phyloP scores from a whole-genome alignment of 192 early-diverging fungal species.

The Coemansia nantahalensis region DNA sequence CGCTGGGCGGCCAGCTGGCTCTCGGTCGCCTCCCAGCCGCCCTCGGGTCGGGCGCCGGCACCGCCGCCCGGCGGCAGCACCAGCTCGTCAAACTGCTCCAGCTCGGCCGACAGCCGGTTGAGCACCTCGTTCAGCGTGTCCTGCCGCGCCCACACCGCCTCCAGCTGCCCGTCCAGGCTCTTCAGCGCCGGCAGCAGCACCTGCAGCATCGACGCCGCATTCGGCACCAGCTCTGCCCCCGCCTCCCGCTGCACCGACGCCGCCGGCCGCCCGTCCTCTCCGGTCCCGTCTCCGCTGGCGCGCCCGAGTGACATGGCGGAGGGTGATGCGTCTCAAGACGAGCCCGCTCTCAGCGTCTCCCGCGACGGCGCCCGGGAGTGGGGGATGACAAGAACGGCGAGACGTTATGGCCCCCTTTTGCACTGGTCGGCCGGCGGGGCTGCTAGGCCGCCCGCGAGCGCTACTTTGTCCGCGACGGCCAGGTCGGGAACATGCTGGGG shows the following conservation, averaged over 20 bases:
- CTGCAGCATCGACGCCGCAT: slow-evolving; percentile 42
- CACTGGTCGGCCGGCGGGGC: no score
- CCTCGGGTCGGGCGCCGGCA: no score
- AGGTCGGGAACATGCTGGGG: slow-evolving; percentile 91
- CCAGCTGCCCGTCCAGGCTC: slow-evolving; percentile 32
- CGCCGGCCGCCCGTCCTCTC: no score
- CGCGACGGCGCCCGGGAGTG: no score
- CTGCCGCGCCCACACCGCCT: slow-evolving; percentile 44
- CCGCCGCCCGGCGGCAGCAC: slow-evolving; percentile 13
- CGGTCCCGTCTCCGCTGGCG: no score
- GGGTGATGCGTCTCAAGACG: no score
- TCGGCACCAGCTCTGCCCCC: slow-evolving; percentile 2
- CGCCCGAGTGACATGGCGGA: no score
- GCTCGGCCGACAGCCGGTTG: slow-evolving; percentile 34
- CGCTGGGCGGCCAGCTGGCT: slow-evolving; percentile 23
- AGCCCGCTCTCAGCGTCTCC: no score
- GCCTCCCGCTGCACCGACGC: no score
- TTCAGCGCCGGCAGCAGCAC: slow-evolving; percentile 45
- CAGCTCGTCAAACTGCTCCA: slow-evolving; percentile 51
- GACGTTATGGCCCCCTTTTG: no score
- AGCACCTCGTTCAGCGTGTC: slow-evolving; percentile 43
- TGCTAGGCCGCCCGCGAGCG: no score
- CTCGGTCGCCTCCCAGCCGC: not conserved
- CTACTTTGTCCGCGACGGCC: slow-evolving; percentile 63
- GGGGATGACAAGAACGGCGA: no score